Evolutionary conservation across 495 filamentous ascomycete genomes (phyloP), one percentile per base, ranked within the genome.

Genomic region (Annulohypoxylon bovei): DNA sequence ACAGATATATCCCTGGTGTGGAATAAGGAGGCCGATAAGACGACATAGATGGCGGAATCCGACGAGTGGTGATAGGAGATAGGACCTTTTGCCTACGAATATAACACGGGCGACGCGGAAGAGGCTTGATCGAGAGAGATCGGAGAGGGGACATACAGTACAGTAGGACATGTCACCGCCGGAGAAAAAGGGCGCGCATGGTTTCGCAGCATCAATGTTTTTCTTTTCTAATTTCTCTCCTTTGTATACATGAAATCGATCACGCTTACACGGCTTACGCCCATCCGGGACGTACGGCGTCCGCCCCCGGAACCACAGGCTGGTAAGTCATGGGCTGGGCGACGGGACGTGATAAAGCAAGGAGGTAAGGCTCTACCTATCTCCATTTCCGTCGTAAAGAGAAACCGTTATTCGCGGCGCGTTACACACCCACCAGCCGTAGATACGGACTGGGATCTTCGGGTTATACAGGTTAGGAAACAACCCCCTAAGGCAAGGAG

Each of bases 261-360:
- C 28, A 25, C 44, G 44, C 42, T 39, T 50, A 62, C 58, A 27
- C 27, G 49, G 53, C 53, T 56, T 56, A 56, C 53, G 20, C 53
- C 53, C 37, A 50, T 58, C 54, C 52, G 62, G 54, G 44, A 52
- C 40, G 23, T 33, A 58, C 63, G 63, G 63, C 40, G 6, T 16
- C 63, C 60, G 52, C 9, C 52, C 52, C 63, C 54, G 62, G 54
- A 16, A 9, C 44, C 30, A 60, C 28, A 58, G 28, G 22, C 6
- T 7, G 37, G 52, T 20, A 40, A 22, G 18, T 23, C 46, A 30
- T 42, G 18, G 32, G 32, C 35, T 20, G 20, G 28, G 20, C n/a
- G 18, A 37, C 22, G 33, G 18, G 25, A 37, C 18, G 20, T 32
- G 9, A 49, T 4, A 14, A 40, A 22, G 52, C 8, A 42, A 58